phyloP scores from a whole-genome alignment of 78 protist species.

The Protostelium mycophagum region DNA sequence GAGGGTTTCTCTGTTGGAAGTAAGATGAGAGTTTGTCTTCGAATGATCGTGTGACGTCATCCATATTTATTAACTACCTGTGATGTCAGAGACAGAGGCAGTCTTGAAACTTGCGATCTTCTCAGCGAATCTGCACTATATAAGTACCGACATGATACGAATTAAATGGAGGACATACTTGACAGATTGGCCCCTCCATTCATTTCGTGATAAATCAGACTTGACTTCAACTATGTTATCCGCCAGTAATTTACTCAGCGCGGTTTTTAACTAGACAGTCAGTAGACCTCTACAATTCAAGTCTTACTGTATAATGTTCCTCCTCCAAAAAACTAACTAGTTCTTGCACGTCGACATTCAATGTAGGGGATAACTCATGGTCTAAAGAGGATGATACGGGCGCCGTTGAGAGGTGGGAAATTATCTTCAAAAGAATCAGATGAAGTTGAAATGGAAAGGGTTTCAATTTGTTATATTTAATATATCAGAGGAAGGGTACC shows the following conservation, averaged over 20 bases:
- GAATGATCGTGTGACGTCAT: no score
- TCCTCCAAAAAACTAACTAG: not conserved
- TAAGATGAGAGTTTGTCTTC: not conserved
- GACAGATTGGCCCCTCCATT: not conserved
- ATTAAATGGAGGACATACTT: not conserved
- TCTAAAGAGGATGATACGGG: not conserved
- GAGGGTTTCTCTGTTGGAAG: not conserved
- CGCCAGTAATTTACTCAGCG: not conserved
- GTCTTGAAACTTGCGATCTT: not conserved
- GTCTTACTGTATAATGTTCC: not conserved
- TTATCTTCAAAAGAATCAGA: no score
- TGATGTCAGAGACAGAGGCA: not conserved
- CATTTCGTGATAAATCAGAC: not conserved
- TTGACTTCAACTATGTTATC: not conserved
- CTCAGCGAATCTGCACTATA: not conserved
- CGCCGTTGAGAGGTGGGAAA: not conserved
- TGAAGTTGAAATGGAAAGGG: no score
- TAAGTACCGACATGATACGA: not conserved
- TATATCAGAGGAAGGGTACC: no score
- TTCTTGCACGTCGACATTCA: not conserved
- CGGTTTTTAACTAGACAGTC: not conserved
- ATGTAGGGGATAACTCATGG: not conserved
- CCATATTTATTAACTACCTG: no score
- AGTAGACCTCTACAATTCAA: not conserved
- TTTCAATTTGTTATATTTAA: no score